These are phyloP conservation scores for Adansonia digitata DNA, from an alignment of 345 rosid genomes.

Conservation along the genomic window DNA sequence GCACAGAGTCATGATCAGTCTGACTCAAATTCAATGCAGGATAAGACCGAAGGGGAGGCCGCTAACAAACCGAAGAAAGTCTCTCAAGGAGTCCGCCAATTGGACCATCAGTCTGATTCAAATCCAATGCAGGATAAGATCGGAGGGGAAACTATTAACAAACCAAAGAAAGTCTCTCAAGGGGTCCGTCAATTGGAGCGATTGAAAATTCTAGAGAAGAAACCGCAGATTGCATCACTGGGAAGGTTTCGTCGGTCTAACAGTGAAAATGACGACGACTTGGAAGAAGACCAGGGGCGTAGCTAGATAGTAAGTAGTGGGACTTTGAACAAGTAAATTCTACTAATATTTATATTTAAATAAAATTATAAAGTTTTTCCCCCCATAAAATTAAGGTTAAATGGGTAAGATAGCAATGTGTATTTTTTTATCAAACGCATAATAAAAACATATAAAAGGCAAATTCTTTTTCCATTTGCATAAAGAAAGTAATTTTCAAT, in stretches of 20 bases:
- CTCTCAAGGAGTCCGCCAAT: neutral
- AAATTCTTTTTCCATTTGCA: no score
- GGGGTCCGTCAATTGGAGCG: conserved; percentile 1
- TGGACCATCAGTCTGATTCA: conserved; percentile 12
- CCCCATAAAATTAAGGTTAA: no score
- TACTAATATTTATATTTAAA: no score
- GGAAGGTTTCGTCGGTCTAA: conserved; percentile 18
- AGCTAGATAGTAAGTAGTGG: neutral
- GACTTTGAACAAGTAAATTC: no score
- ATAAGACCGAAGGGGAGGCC: conserved; percentile 12
- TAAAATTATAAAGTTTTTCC: no score
- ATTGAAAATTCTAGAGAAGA: conserved; percentile 24
- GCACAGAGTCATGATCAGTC: neutral
- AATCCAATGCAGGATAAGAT: conserved; percentile 8
- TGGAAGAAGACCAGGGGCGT: conserved; percentile 12
- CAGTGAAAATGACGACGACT: conserved; percentile 11
- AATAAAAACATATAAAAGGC: no score
- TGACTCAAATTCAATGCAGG: conserved; percentile 1
- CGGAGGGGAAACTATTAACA: conserved; percentile 11
- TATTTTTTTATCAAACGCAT: no score
- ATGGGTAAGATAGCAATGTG: no score
- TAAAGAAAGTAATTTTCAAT: no score
- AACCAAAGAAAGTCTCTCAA: neutral
- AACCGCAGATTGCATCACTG: conserved; percentile 11
- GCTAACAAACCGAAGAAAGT: neutral